Evolutionary conservation across 257 asterid genomes (phyloP).

Genomic region (Scutellaria baicalensis): DNA sequence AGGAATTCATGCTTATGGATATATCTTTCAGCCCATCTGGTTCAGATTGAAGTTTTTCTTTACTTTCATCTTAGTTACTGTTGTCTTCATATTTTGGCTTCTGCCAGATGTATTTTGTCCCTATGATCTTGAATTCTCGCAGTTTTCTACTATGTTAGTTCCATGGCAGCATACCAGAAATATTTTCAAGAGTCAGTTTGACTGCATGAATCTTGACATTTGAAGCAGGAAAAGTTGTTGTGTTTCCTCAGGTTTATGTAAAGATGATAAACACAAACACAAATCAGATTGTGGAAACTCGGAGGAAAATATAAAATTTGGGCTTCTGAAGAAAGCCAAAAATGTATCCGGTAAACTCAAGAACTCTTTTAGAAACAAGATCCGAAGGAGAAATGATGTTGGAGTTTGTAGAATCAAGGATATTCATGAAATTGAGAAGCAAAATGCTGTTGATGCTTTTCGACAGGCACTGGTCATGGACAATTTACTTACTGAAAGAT

Average conservation of each 20-base stretch:
- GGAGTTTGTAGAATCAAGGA: conserved; percentile 30
- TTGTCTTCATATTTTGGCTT: background rate
- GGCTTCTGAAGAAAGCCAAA: conserved; percentile 34
- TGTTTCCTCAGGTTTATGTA: conserved; percentile 31
- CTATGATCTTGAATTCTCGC: background rate
- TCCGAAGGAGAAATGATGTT: conserved; percentile 25
- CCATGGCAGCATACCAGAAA: background rate
- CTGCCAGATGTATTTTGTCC: background rate
- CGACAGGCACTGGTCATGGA: conserved; percentile 45
- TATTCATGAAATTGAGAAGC: conserved; percentile 34
- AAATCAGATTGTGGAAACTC: conserved; percentile 22
- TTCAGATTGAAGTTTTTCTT: background rate
- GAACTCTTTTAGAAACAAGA: conserved; percentile 29
- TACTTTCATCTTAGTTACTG: background rate
- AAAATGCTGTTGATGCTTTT: conserved; percentile 44
- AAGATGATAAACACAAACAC: conserved; percentile 28
- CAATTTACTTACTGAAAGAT: conserved; percentile 51
- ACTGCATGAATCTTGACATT: background rate
- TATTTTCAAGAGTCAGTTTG: conserved; percentile 5
- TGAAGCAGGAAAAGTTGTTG: background rate
- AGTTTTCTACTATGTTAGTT: background rate
- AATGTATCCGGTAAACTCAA: conserved; percentile 25
- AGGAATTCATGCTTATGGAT: background rate
- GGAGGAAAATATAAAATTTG: conserved; percentile 33
- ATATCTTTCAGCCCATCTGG: background rate